Evolutionary conservation across 2,329 filamentous ascomycete genomes (phyloP).

Genomic region (Verticillium longisporum): DNA sequence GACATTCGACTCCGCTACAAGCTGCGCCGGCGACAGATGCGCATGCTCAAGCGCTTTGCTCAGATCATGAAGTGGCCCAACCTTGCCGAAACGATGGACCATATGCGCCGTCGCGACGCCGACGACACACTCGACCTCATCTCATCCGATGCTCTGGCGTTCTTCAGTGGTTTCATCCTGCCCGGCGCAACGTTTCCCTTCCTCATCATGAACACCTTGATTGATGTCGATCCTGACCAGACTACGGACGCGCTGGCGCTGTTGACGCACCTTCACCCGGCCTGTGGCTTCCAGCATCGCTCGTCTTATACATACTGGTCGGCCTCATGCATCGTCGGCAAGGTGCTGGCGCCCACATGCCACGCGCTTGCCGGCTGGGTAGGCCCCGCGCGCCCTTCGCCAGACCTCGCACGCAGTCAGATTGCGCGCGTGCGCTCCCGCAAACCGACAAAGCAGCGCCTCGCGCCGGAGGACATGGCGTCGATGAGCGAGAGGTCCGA

Average conservation of each 20-base stretch:
- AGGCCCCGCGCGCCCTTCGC: slow-evolving; percentile 62
- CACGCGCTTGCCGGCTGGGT: slow-evolving; percentile 67
- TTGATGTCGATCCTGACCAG: slow-evolving; percentile 66
- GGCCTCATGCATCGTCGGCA: slow-evolving; percentile 63
- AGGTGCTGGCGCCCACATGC: slow-evolving; percentile 67
- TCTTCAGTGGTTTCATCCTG: slow-evolving; percentile 67
- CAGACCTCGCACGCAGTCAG: slow-evolving; percentile 60
- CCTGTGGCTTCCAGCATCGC: slow-evolving; percentile 70
- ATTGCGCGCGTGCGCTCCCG: slow-evolving; percentile 62
- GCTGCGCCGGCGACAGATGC: slow-evolving; percentile 60
- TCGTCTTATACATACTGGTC: slow-evolving; percentile 73
- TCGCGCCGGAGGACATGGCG: slow-evolving; percentile 53
- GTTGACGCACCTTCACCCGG: slow-evolving; percentile 60
- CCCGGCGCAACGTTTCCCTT: slow-evolving; percentile 66
- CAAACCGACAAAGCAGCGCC: slow-evolving; percentile 42
- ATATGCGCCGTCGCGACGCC: slow-evolving; percentile 52
- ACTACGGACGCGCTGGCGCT: slow-evolving; percentile 59
- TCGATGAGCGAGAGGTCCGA: slow-evolving; percentile 63
- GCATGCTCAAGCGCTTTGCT: slow-evolving; percentile 62
- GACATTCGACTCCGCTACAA: slow-evolving; percentile 57
- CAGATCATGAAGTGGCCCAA: slow-evolving; percentile 74
- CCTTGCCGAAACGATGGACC: slow-evolving; percentile 54
- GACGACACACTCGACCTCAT: slow-evolving; percentile 52
- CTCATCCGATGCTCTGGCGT: slow-evolving; percentile 68
- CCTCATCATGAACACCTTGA: slow-evolving; percentile 70